phyloP scores from a whole-genome alignment of 768 basidiomycete genomes.

The Suillus subalutaceus region DNA sequence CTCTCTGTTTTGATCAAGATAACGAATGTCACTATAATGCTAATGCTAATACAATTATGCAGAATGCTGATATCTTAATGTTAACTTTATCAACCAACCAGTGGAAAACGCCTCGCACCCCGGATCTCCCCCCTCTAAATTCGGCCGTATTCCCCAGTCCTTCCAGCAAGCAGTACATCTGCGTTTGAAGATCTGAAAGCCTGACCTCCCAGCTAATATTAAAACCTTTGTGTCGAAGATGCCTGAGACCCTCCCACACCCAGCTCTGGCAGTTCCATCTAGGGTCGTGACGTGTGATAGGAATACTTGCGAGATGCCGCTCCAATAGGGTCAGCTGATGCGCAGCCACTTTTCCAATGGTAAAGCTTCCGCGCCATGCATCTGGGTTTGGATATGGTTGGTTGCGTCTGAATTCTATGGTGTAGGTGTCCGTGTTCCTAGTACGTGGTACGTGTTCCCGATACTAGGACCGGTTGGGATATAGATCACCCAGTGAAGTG shows the following conservation, averaged over 20 bases:
- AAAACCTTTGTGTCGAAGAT: slow-evolving; percentile 15
- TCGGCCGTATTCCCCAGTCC: slow-evolving; percentile 27
- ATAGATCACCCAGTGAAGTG: slow-evolving; percentile 34
- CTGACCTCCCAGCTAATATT: slow-evolving; percentile 17
- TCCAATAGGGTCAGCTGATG: slow-evolving; percentile 22
- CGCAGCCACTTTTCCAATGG: slow-evolving; percentile 27
- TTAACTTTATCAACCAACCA: not conserved
- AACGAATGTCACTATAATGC: not conserved
- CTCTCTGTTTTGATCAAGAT: not conserved
- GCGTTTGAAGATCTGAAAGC: slow-evolving; percentile 23
- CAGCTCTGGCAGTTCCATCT: slow-evolving; percentile 33
- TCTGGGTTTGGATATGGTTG: slow-evolving; percentile 12
- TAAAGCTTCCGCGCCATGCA: slow-evolving; percentile 29
- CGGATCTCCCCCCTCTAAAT: not conserved
- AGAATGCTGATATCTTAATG: not conserved
- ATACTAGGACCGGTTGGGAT: slow-evolving; percentile 22
- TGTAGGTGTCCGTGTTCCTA: slow-evolving; percentile 30
- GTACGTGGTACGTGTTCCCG: slow-evolving; percentile 32
- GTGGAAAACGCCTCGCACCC: not conserved
- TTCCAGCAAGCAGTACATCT: slow-evolving; percentile 31
- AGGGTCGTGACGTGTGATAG: slow-evolving; percentile 21
- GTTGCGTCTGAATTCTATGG: slow-evolving; percentile 15
- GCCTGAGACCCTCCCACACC: slow-evolving; percentile 28
- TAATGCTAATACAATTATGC: not conserved
- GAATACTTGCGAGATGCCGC: slow-evolving; percentile 12